Conservation (phyloP, 2,329 filamentous ascomycete species). For the Aspergillus clavatus region DNA sequence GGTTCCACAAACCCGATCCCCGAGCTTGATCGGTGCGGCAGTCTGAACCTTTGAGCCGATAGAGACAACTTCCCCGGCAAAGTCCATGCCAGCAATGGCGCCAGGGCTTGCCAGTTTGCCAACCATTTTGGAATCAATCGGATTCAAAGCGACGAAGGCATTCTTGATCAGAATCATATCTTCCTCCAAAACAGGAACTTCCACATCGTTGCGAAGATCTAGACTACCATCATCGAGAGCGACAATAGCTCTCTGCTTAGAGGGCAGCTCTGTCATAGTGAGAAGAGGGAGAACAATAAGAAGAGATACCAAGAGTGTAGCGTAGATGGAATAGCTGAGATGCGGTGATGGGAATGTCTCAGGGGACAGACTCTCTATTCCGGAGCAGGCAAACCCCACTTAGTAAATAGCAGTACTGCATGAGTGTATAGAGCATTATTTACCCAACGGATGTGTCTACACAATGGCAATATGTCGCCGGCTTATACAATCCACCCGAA, state of each 20-base stretch:
- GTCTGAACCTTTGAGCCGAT: not conserved
- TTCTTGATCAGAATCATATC: slow-evolving; percentile 5
- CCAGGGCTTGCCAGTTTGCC: slow-evolving; percentile 1
- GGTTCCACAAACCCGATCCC: not conserved
- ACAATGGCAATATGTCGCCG: too few relatives aligned
- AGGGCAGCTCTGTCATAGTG: not conserved
- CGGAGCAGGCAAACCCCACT: too few relatives aligned
- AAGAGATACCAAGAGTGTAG: too few relatives aligned
- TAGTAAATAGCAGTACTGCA: too few relatives aligned
- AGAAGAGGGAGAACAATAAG: too few relatives aligned
- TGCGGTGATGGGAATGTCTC: too few relatives aligned
- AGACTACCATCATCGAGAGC: not conserved
- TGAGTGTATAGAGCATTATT: too few relatives aligned
- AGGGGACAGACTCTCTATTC: too few relatives aligned
- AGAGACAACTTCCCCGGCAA: slow-evolving; percentile 18
- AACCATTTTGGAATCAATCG: slow-evolving; percentile 9
- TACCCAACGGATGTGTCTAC: too few relatives aligned
- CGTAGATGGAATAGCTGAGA: too few relatives aligned
- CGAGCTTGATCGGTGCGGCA: not conserved
- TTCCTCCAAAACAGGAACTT: not conserved
- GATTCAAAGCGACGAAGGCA: slow-evolving; percentile 22
- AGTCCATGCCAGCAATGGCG: slow-evolving; percentile 19
- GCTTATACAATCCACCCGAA: too few relatives aligned
- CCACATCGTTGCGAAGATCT: not conserved
- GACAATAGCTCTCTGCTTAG: not conserved